These are phyloP conservation scores for Colletotrichum coccodes DNA, from an alignment of 2,329 filamentous ascomycete species.

Conservation along the genomic window DNA sequence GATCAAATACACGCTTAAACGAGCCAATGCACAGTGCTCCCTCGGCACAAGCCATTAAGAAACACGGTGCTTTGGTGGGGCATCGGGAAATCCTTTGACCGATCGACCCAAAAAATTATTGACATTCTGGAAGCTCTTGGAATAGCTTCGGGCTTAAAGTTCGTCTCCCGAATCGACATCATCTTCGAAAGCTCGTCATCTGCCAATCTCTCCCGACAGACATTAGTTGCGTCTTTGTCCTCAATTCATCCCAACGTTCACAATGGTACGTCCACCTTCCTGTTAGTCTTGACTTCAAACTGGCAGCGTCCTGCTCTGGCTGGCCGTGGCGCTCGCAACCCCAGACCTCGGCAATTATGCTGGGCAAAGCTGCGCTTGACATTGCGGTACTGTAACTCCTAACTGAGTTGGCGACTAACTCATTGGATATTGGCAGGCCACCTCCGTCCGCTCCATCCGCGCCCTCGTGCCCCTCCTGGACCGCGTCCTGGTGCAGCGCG, in stretches of 20 bases:
- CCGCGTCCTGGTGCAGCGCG: conserved; percentile 96
- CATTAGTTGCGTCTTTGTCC: conserved; percentile 19
- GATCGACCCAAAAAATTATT: conserved; percentile 47
- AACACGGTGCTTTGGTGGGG: conserved; percentile 12
- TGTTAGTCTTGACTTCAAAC: background rate
- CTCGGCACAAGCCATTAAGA: background rate
- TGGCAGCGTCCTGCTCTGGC: background rate
- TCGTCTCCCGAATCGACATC: conserved; percentile 37
- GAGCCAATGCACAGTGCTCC: conserved; percentile 6
- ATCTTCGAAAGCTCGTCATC: conserved; percentile 23
- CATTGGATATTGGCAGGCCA: conserved; percentile 55
- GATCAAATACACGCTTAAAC: too few relatives aligned
- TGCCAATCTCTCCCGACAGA: conserved; percentile 39
- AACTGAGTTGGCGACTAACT: background rate
- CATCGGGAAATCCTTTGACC: conserved; percentile 33
- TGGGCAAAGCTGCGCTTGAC: background rate
- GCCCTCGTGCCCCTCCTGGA: conserved; percentile 95
- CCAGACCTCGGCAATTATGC: background rate
- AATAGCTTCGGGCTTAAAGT: conserved; percentile 45
- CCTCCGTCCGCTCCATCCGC: conserved; percentile 93
- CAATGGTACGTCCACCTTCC: conserved; percentile 37
- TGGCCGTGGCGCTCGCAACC: background rate
- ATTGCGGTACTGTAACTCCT: background rate
- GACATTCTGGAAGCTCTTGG: conserved; percentile 53
- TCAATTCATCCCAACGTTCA: conserved; percentile 19